Conservation (phyloP, 2,329 filamentous ascomycete species). For the Xylariaceae sp. region DNA sequence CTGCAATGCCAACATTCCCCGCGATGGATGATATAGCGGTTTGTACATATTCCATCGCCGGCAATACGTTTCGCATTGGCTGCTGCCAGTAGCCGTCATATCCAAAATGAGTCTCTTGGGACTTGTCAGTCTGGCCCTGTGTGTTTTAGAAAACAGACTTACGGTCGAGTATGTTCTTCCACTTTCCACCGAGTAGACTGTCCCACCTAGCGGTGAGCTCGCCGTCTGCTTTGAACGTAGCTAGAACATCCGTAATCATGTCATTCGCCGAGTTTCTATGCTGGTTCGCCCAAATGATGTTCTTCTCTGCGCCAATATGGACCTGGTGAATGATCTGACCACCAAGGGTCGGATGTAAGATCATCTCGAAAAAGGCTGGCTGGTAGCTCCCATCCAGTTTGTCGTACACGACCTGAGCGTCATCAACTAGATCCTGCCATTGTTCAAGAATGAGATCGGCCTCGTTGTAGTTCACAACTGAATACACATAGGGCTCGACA, state of each 20-base stretch:
- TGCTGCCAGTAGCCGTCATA: slow-evolving; percentile 62
- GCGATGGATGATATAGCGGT: slow-evolving; percentile 53
- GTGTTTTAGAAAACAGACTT: slow-evolving; percentile 20
- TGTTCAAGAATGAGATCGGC: slow-evolving; percentile 51
- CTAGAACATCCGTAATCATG: slow-evolving; percentile 48
- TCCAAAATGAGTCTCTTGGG: slow-evolving; percentile 48
- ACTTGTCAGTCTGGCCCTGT: background rate
- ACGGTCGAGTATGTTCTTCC: slow-evolving; percentile 59
- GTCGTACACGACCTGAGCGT: slow-evolving; percentile 55
- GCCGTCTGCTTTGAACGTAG: slow-evolving; percentile 54
- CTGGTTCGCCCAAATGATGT: slow-evolving; percentile 48
- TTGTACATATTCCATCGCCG: slow-evolving; percentile 58
- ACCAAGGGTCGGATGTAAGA: slow-evolving; percentile 56
- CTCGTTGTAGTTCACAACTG: slow-evolving; percentile 58
- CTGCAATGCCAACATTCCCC: slow-evolving; percentile 59
- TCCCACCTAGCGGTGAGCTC: slow-evolving; percentile 56
- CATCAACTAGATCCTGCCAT: slow-evolving; percentile 48
- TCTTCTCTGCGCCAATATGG: slow-evolving; percentile 44
- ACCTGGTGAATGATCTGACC: slow-evolving; percentile 53
- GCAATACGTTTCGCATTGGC: slow-evolving; percentile 66
- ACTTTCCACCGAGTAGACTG: slow-evolving; percentile 56
- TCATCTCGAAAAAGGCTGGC: slow-evolving; percentile 59
- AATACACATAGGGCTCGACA: slow-evolving; percentile 53
- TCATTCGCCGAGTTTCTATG: slow-evolving; percentile 49
- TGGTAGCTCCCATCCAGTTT: slow-evolving; percentile 45